These are phyloP conservation scores for Apiotrichum akiyoshidainum DNA, from an alignment of 1,284 basidiomycete genomes.

Conservation along the genomic window DNA sequence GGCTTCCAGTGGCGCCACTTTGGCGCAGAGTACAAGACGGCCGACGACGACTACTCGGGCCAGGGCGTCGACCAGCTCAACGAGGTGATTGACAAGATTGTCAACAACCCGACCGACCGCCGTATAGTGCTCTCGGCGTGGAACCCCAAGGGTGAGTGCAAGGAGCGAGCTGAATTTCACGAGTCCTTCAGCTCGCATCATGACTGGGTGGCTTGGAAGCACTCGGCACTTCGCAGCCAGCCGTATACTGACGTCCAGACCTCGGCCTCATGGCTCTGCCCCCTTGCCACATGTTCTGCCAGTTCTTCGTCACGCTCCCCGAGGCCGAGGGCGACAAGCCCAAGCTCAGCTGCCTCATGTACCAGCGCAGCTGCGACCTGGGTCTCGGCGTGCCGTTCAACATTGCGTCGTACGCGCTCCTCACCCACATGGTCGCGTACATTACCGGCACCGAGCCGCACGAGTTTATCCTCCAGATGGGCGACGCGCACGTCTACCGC, in stretches of 20 bases:
- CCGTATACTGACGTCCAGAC: conserved; percentile 56
- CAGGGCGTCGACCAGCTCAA: conserved; percentile 90
- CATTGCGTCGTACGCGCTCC: conserved; percentile 93
- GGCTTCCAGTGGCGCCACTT: conserved; percentile 99
- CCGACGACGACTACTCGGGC: conserved; percentile 76
- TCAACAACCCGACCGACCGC: conserved; percentile 86
- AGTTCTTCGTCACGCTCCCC: conserved; percentile 91
- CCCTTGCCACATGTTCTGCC: conserved; percentile 97
- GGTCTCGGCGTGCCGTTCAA: conserved; percentile 98
- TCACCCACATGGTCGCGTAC: conserved; percentile 94
- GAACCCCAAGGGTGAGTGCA: conserved; percentile 82
- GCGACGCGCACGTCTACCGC: conserved; percentile 93
- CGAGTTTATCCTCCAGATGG: conserved; percentile 88
- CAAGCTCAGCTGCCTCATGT: conserved; percentile 91
- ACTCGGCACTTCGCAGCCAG: no score
- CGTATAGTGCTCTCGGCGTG: conserved; percentile 95
- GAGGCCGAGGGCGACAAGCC: conserved; percentile 56
- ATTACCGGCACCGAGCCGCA: conserved; percentile 82
- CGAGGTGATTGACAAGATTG: conserved; percentile 88
- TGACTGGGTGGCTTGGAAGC: no score
- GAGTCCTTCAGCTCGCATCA: no score
- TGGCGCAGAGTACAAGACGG: conserved; percentile 81
- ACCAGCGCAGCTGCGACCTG: conserved; percentile 93
- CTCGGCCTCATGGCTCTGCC: conserved; percentile 92
- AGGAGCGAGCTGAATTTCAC: neutral